Conservation (phyloP, 2,329 filamentous ascomycete genomes). For the Lachnellula arida region DNA sequence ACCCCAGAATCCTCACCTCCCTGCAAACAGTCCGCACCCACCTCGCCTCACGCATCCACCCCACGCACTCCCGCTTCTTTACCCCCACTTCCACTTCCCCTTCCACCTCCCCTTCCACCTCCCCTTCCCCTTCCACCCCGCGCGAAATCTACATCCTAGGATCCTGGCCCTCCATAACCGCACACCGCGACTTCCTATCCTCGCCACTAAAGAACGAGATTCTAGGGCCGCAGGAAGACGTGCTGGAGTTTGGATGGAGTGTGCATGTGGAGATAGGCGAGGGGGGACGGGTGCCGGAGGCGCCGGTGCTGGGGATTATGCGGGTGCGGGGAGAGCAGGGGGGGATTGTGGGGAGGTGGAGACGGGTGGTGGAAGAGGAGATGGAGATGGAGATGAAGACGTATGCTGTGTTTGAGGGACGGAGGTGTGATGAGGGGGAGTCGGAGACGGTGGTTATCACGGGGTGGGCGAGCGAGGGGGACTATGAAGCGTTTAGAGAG, state of each 20-base stretch:
- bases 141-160: slow-evolving; percentile 4
- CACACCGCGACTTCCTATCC: not conserved
- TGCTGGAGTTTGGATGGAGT: not conserved
- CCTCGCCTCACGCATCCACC: not conserved
- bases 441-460: not conserved
- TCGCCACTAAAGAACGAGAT: not conserved
- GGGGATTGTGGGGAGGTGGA: not conserved
- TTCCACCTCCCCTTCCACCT: not conserved
- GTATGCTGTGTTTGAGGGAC: not conserved
- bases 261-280: not conserved
- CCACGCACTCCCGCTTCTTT: slow-evolving; percentile 4
- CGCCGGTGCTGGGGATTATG: not conserved
- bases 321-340: not conserved
- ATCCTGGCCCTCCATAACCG: not conserved
- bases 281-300: not conserved
- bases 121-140: not conserved
- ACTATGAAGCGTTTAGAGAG: not conserved
- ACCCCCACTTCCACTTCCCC: not conserved
- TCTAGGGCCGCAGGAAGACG: not conserved
- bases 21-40: not conserved
- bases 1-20: not conserved
- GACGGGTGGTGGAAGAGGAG: not conserved
- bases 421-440: not conserved
- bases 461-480: not conserved
- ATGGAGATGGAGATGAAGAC: not conserved